phyloP scores from a whole-genome alignment of 306 rosid species.

The Castanea mollissima region DNA sequence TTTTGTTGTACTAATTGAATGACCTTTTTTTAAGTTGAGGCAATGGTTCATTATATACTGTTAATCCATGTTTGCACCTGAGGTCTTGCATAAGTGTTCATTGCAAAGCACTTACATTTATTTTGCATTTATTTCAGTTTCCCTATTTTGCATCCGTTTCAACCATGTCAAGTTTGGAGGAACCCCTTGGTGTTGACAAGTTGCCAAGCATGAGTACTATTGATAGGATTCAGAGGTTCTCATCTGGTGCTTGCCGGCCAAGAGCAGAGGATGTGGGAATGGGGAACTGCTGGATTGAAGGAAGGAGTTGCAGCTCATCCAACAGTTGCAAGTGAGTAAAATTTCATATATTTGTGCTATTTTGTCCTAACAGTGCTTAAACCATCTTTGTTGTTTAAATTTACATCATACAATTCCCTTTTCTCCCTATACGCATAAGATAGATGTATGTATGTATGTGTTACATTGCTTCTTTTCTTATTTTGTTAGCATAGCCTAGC shows the following conservation, averaged over 20 bases:
- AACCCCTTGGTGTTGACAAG: slow-evolving; percentile 87
- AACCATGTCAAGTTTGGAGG: slow-evolving; percentile 88
- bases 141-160: slow-evolving; percentile 21
- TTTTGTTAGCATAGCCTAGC: background rate
- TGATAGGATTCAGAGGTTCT: slow-evolving; percentile 72
- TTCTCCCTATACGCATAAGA: background rate
- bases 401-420: background rate
- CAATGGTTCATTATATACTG: background rate
- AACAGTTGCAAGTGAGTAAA: slow-evolving; percentile 59
- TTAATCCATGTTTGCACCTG: slow-evolving; percentile 1
- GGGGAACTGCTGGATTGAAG: slow-evolving; percentile 78
- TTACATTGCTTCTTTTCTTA: background rate
- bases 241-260: slow-evolving; percentile 77
- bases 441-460: background rate
- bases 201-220: slow-evolving; percentile 80
- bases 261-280: slow-evolving; percentile 56
- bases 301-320: slow-evolving; percentile 78
- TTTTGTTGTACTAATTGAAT: background rate
- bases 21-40: background rate
- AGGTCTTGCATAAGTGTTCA: background rate
- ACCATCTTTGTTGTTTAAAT: background rate
- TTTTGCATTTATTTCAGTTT: slow-evolving; percentile 26
- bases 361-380: background rate
- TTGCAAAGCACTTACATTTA: slow-evolving; percentile 20
- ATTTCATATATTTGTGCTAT: background rate